These are phyloP conservation scores for Colletotrichum camelliae DNA, from an alignment of 2,329 filamentous ascomycete genomes.

Conservation along the genomic window DNA sequence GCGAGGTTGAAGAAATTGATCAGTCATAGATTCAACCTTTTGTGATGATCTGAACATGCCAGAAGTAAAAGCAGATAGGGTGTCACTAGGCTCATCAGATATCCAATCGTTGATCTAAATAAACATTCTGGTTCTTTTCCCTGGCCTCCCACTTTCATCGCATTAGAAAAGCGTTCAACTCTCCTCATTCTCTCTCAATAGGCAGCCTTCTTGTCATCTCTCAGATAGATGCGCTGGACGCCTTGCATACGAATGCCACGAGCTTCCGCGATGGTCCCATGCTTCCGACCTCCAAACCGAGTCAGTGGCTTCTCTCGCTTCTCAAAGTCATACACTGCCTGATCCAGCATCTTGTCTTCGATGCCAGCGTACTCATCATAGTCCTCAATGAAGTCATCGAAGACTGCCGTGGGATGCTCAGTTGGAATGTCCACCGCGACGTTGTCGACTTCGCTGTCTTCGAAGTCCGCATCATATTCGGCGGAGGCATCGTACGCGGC, in stretches of 20 bases:
- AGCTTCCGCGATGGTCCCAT: not conserved
- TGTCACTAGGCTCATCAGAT: not conserved
- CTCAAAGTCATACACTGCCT: not conserved
- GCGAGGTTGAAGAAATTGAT: not conserved
- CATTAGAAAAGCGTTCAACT: not conserved
- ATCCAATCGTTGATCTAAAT: not conserved
- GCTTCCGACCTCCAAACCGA: not conserved
- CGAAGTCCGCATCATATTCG: not conserved
- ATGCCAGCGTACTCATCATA: not conserved
- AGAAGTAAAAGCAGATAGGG: not conserved
- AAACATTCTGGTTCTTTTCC: not conserved
- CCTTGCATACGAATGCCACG: not conserved
- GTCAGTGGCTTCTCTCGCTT: not conserved
- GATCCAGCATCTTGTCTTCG: not conserved
- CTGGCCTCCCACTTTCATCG: no score
- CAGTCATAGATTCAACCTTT: not conserved
- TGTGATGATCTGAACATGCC: not conserved
- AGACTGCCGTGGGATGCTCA: not conserved
- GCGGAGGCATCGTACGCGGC: not conserved
- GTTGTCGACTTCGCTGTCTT: not conserved
- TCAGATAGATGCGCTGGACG: not conserved
- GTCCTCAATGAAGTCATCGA: not conserved
- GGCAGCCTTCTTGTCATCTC: not conserved
- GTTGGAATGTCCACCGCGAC: not conserved
- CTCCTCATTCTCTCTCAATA: not conserved